phyloP scores from a whole-genome alignment of 768 basidiomycete genomes.

The Mrakia gelida region DNA sequence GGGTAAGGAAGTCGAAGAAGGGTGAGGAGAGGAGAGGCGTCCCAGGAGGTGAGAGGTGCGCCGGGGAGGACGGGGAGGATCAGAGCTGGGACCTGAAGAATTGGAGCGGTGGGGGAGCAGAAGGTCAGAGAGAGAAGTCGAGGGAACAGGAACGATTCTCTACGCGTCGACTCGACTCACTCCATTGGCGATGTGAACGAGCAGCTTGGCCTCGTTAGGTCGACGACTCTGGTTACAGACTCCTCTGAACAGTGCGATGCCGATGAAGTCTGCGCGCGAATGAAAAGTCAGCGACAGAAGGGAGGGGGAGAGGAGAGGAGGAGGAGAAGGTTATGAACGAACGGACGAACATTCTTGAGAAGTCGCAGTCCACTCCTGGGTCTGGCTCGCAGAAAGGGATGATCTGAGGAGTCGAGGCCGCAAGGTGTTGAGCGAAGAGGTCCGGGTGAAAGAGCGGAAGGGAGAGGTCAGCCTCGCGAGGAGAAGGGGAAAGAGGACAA shows the following conservation, averaged over 20 bases:
- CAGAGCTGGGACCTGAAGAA: not conserved
- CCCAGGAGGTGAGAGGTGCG: not conserved
- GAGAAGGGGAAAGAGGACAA: too few species aligned
- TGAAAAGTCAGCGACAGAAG: not conserved
- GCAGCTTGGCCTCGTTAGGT: not conserved
- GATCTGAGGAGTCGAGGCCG: not conserved
- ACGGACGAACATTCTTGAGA: not conserved
- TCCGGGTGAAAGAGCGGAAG: not conserved
- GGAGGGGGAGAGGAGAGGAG: too few species aligned
- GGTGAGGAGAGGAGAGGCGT: not conserved
- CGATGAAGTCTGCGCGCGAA: not conserved
- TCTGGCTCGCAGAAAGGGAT: not conserved
- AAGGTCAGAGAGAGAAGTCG: not conserved
- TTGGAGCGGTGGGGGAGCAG: not conserved
- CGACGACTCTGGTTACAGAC: not conserved
- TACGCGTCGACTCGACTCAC: not conserved
- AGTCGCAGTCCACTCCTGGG: not conserved
- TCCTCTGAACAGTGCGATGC: not conserved
- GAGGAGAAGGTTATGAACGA: not conserved
- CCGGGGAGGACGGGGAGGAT: not conserved
- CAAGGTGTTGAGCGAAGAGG: not conserved
- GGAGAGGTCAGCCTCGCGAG: too few species aligned
- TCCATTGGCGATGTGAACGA: slow-evolving; percentile 6
- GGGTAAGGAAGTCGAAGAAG: not conserved
- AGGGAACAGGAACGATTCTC: too few species aligned